These are phyloP conservation scores for Aspergillus vadensis DNA, from an alignment of 2,329 filamentous ascomycete genomes.

Conservation along the genomic window DNA sequence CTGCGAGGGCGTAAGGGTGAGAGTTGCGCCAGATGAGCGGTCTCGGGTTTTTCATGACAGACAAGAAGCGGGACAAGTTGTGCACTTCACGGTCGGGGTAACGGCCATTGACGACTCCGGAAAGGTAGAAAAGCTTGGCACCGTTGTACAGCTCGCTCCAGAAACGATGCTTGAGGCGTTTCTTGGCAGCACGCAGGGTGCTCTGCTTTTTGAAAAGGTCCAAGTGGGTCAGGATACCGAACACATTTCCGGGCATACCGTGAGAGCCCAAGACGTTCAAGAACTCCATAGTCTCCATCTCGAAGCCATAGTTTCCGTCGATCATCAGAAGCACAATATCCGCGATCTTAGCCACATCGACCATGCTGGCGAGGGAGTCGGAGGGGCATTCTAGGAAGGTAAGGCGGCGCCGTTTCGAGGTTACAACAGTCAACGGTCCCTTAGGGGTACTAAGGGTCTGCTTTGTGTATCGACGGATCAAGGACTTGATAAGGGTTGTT, in stretches of 20 bases:
- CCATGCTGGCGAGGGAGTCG: slow-evolving; percentile 90
- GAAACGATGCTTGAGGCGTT: slow-evolving; percentile 89
- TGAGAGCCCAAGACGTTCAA: slow-evolving; percentile 89
- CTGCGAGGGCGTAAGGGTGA: slow-evolving; percentile 89
- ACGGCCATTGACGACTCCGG: slow-evolving; percentile 91
- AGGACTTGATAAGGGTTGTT: slow-evolving; percentile 90
- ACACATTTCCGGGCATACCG: slow-evolving; percentile 98
- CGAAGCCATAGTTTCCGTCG: slow-evolving; percentile 96
- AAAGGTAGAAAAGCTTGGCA: slow-evolving; percentile 95
- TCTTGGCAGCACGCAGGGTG: slow-evolving; percentile 89
- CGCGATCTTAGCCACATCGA: slow-evolving; percentile 94
- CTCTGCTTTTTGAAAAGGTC: slow-evolving; percentile 95
- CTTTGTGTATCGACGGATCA: slow-evolving; percentile 93
- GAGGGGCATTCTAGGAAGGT: slow-evolving; percentile 97
- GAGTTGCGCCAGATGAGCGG: slow-evolving; percentile 96
- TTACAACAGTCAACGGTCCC: slow-evolving; percentile 93
- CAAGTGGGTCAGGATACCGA: slow-evolving; percentile 93
- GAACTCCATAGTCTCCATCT: slow-evolving; percentile 99
- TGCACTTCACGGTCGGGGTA: slow-evolving; percentile 97
- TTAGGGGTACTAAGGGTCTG: slow-evolving; percentile 87
- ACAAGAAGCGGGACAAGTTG: slow-evolving; percentile 91
- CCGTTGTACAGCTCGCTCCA: slow-evolving; percentile 98
- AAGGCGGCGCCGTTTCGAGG: slow-evolving; percentile 89
- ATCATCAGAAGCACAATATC: slow-evolving; percentile 98
- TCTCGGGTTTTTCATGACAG: slow-evolving; percentile 98